Conservation (phyloP, 202 grass and related monocot species). For the Musa balbisiana region DNA sequence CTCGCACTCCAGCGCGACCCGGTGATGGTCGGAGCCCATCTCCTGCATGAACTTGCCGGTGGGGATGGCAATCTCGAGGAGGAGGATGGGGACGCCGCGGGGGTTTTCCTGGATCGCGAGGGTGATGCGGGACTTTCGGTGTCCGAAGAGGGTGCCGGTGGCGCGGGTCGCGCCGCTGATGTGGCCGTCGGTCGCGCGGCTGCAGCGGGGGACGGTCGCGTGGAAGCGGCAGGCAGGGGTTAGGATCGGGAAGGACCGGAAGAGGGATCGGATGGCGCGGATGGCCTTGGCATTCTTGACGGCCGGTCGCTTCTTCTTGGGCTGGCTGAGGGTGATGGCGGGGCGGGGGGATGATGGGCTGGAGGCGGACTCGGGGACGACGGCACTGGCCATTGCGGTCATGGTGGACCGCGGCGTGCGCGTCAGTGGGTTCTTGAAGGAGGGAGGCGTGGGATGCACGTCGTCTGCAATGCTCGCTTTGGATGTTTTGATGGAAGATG, state of each 20-base stretch:
- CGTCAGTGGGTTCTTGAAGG: slow-evolving; percentile 22
- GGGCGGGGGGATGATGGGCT: slow-evolving; percentile 31
- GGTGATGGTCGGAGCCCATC: slow-evolving; percentile 80
- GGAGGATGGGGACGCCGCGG: slow-evolving; percentile 65
- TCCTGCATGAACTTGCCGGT: slow-evolving; percentile 93
- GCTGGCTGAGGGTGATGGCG: slow-evolving; percentile 59
- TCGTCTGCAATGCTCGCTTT: no score
- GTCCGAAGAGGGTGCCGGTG: slow-evolving; percentile 79
- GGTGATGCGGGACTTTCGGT: slow-evolving; percentile 67
- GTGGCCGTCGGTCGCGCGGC: slow-evolving; percentile 42
- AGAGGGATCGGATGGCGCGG: slow-evolving; percentile 65
- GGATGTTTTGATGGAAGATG: not conserved
- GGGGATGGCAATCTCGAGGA: slow-evolving; percentile 74
- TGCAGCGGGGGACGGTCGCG: slow-evolving; percentile 28
- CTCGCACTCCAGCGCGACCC: slow-evolving; percentile 78
- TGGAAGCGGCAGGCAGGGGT: slow-evolving; percentile 64
- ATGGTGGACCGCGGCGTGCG: slow-evolving; percentile 35
- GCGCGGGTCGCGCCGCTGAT: slow-evolving; percentile 54
- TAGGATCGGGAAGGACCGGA: slow-evolving; percentile 81
- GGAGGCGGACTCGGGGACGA: slow-evolving; percentile 14
- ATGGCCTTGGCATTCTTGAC: slow-evolving; percentile 27
- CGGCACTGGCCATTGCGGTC: slow-evolving; percentile 33
- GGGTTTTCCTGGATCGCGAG: slow-evolving; percentile 80
- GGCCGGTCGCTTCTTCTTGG: slow-evolving; percentile 43
- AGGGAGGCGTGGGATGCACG: slow-evolving; percentile 36